Evolutionary conservation across 2,329 filamentous ascomycete species (phyloP).

Genomic region (Cladophialophora carrionii): DNA sequence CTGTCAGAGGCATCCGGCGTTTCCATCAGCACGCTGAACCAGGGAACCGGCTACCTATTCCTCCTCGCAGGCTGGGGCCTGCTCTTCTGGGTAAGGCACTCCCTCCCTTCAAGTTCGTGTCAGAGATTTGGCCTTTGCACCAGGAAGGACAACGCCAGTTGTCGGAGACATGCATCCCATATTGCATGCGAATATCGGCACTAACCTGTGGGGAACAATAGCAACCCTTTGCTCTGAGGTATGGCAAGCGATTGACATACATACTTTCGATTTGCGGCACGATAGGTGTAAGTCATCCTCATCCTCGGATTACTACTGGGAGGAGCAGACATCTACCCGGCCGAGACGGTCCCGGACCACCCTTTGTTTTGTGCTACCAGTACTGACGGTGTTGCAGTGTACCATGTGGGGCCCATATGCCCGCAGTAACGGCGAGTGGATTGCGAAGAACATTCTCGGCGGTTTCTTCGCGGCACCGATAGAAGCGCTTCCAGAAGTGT

Average conservation of each 20-base stretch:
- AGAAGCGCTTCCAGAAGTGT: constrained; percentile 55
- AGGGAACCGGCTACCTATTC: constrained; percentile 55
- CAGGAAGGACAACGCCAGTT: not conserved
- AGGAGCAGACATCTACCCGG: constrained; percentile 5
- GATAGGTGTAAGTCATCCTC: constrained; percentile 22
- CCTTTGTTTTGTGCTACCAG: not conserved
- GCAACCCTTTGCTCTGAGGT: constrained; percentile 54
- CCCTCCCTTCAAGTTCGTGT: not conserved
- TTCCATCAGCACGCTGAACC: constrained; percentile 51
- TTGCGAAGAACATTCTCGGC: constrained; percentile 52
- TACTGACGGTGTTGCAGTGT: constrained; percentile 44
- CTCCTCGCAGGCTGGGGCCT: constrained; percentile 46
- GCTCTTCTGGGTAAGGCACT: constrained; percentile 41
- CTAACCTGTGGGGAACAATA: not conserved
- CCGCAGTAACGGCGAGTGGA: constrained; percentile 53
- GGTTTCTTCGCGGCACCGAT: constrained; percentile 55
- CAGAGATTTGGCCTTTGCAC: not conserved
- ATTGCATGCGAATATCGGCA: not conserved
- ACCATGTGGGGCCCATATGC: constrained; percentile 43
- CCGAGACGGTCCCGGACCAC: constrained; percentile 9
- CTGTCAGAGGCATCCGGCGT: constrained; percentile 51
- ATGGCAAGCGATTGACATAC: constrained; percentile 44
- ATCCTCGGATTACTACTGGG: not conserved
- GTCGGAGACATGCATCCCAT: not conserved
- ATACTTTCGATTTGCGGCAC: constrained; percentile 41